Evolutionary conservation across 1,284 basidiomycete species (phyloP).

Genomic region (Trichosporon faecale): DNA sequence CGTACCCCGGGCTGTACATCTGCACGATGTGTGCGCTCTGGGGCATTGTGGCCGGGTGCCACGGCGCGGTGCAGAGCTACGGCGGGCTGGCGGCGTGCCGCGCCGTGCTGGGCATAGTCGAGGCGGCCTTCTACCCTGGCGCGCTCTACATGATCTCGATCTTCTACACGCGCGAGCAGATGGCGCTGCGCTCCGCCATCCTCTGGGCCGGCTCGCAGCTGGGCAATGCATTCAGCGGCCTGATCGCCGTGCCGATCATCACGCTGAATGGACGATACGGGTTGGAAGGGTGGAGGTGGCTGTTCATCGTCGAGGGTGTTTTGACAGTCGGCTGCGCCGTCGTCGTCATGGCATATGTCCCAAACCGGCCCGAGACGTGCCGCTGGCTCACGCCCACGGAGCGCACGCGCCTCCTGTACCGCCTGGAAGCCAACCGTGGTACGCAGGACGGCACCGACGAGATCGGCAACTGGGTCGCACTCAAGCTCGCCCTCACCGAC

Average conservation of each 20-base stretch:
- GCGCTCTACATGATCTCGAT: conserved; percentile 37
- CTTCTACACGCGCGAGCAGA: conserved; percentile 40
- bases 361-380: conserved; percentile 37
- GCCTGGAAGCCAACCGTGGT: conserved; percentile 40
- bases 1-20: conserved; percentile 40
- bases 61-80: conserved; percentile 36
- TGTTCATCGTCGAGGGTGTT: conserved; percentile 29
- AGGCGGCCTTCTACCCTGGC: conserved; percentile 30
- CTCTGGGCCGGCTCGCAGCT: conserved; percentile 48
- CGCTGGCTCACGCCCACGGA: conserved; percentile 38
- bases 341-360: conserved; percentile 38
- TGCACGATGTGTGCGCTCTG: conserved; percentile 34
- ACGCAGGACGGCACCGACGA: conserved; percentile 40
- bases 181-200: conserved; percentile 38
- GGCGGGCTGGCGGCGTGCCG: conserved; percentile 39
- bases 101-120: conserved; percentile 37
- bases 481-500: conserved; percentile 40
- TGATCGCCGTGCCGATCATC: conserved; percentile 43
- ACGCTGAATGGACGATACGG: conserved; percentile 37
- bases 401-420: conserved; percentile 37
- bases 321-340: conserved; percentile 38
- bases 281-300: conserved; percentile 41
- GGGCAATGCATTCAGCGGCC: conserved; percentile 49
- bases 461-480: conserved; percentile 28
- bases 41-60: conserved; percentile 40